Evolutionary conservation across 306 rosid genomes (phyloP), one percentile per base, ranked within the genome.

Genomic region (Betula pendula): DNA sequence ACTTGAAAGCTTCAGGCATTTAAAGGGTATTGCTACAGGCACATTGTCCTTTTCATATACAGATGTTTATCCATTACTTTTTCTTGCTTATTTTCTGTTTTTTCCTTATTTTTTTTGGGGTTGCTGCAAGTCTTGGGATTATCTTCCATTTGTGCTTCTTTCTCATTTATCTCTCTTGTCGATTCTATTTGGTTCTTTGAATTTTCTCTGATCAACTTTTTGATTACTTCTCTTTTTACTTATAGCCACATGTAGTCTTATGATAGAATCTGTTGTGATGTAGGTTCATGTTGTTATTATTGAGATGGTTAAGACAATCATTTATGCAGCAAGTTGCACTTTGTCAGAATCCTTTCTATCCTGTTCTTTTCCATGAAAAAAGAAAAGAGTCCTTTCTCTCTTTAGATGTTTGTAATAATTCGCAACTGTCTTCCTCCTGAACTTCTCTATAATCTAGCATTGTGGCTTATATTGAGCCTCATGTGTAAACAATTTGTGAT

Each of bases 1-100:
- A 71, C 79, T 92, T 73, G 79, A 74, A 79, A 86, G 87, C 72
- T 88, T 89, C 80, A 82, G 7, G 72, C 73, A 45, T 67, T 55
- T 82, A 1, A 84, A 71, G 2, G 99, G 99, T 94, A 91, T 8
- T 45, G 62, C 51, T 62, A 53, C 16, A 13, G 19, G 50, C 25
- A 63, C 58, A 47, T 68, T 75, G 60, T 55, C 51, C 20, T 53
- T 79, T 47, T 74, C 79, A 44, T 72, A 74, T 76, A 33, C 70
- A 17, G 74, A 80, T 47, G 25, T 75, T 71, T 81, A 33, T 59
- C 31, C 14, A 38, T 79, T 72, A 27, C 75, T 35, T 66, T 71
- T 55, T 69, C 16, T 43, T 47, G 70, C n/a, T 31, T 77, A 27
- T 42, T 48, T 43, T 42, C 2, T 27, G 25, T 51, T 66, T 52